Evolutionary conservation across 352 stramenopile species (phyloP), one percentile per base, ranked within the genome.

Genomic region (Phytophthora brassicae): DNA sequence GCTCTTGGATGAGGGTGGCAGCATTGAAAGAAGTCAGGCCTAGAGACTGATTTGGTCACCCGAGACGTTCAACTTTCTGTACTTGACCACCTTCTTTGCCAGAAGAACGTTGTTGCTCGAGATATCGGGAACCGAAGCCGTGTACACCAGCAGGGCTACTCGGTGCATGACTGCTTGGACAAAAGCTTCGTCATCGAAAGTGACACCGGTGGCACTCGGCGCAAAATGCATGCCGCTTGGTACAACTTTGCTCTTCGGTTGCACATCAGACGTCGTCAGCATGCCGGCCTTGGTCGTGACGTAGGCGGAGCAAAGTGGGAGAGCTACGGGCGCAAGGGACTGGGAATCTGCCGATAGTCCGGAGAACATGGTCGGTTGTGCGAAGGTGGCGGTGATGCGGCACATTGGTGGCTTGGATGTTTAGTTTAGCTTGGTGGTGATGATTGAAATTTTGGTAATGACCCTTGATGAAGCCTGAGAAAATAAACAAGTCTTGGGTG

Each of bases 171-270:
- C 47, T 19, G 29, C 29, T 29, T 29, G 47, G 19, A 16, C 31
- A 20, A 55, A 55, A 6, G 19, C 11, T 17, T 44, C 47, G 19
- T 55, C 47, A 19, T 55, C n/a, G 17, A 55, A 55, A 16, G 19
- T 28, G 47, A 55, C 47, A 6, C 47, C 31, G 47, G 29, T 13
- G 12, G 47, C 19, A 36, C 31, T 17, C 28, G 47, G 6, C 6
- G 43, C 31, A 36, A 43, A 55, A 28, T 6, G 47, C 47, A 55
- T 9, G 5, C 47, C 47, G 13, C 17, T 43, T 55, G 9, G 46
- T 22, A 4, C n/a, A 12, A n/a, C 1, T 14, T 55, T 42, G 47
- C 6, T 28, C 19, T 41, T 41, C 16, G 29, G 9, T 28, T 20
- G 41, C 16, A 11, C 36, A 11, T 43, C 16, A 5, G 36, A 3